Evolutionary conservation across 257 asterid genomes (phyloP), one percentile per base, ranked within the genome.

Genomic region (Buddleja alternifolia): DNA sequence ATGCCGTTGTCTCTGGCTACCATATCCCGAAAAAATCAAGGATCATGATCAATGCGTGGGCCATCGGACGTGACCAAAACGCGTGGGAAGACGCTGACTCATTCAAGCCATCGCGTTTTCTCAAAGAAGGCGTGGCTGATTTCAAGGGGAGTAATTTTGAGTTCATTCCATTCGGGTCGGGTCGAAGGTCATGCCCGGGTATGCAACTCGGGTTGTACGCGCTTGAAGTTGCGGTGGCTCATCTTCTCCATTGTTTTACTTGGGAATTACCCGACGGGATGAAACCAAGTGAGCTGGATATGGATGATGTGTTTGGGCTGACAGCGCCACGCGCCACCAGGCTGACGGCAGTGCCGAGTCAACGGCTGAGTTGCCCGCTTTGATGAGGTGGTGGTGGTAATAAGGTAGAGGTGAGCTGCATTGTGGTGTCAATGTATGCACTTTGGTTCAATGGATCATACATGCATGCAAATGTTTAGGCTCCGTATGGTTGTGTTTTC

Each of bases 181-280:
- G 98, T 9, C 86, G 98, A 20, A 75, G 98, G 65, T 92, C 98
- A 1, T 92, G 98, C 80, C 98, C 98, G n/a, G 98, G 98, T 4
- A 92, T 92, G 98, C 96, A 90, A 74, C 82, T 92, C 17, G 98
- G 98, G 42, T 77, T 89, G 1, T 88, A 87, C 75, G 91, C 88
- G 3, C 46, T 89, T 60, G 98, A 92, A 24, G 65, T 86, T 77
- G 88, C 98, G 20, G 93, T 90, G 78, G 98, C 88, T 17, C 92
- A 92, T 60, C 84, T 92, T 6, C 82, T 89, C 46, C 98, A 89
- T 41, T 83, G 90, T 23, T 92, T 92, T 60, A 75, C 80, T 37
- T 92, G 98, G 98, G 97, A 89, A n/a, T 50, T 92, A 78, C 95
- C 98, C 0, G 88, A 87, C 45, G 98, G 98, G 52, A 87, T 89